These are phyloP conservation scores for Pinus tabuliformis DNA, from an alignment of 75 land plant species.

Conservation along the genomic window DNA sequence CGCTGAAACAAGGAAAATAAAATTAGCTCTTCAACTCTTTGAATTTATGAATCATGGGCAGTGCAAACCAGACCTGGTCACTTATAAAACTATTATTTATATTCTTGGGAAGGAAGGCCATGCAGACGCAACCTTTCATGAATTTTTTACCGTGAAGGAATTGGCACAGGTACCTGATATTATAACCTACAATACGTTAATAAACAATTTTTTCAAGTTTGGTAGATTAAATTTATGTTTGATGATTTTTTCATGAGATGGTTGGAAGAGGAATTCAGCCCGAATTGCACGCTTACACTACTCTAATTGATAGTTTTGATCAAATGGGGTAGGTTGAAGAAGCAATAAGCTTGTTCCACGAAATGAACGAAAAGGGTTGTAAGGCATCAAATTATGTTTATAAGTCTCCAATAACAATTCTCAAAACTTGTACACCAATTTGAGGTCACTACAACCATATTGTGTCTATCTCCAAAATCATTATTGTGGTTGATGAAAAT, in stretches of 20 bases:
- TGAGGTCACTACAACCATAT: too few relatives aligned
- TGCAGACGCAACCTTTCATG: conserved; percentile 31
- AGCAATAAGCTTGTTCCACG: conserved; percentile 45
- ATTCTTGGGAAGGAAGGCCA: conserved; percentile 44
- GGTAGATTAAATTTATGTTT: conserved; percentile 44
- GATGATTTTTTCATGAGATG: conserved; percentile 38
- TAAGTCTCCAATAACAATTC: too few relatives aligned
- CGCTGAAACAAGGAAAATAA: conserved; percentile 35
- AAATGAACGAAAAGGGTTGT: conserved; percentile 42
- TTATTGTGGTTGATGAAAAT: too few relatives aligned
- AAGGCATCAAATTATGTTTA: conserved; percentile 41
- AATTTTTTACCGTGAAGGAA: conserved; percentile 46
- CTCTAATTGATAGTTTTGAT: conserved; percentile 57
- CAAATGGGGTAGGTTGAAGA: conserved; percentile 43
- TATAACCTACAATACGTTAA: conserved; percentile 52
- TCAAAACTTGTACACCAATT: too few relatives aligned
- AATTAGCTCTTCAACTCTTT: conserved; percentile 38
- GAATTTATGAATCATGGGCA: conserved; percentile 21
- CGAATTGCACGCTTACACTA: conserved; percentile 57
- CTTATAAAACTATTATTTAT: conserved; percentile 51
- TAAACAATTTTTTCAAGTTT: conserved; percentile 40
- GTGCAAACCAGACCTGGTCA: conserved; percentile 22
- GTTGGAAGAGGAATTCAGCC: conserved; percentile 40
- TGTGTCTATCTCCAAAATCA: too few relatives aligned
- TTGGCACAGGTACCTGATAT: conserved; percentile 40